phyloP scores from a whole-genome alignment of 257 asterid genomes.

The Voacanga thouarsii region DNA sequence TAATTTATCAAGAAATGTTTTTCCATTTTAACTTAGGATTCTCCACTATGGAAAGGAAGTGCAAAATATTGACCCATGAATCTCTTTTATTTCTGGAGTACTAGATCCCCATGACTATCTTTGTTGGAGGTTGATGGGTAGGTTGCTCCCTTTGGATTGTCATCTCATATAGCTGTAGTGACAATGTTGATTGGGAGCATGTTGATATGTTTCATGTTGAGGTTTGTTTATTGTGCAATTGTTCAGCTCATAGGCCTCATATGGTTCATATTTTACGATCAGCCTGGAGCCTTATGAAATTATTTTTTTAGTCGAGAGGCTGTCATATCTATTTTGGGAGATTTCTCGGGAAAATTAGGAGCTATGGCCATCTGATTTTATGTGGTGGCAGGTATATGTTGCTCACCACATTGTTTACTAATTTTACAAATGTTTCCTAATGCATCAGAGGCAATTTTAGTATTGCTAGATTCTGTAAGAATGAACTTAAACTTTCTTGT shows the following conservation, averaged over 20 bases:
- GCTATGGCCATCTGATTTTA: constrained; percentile 32
- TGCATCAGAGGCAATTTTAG: not conserved
- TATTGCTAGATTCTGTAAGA: not conserved
- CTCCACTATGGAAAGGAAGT: not conserved
- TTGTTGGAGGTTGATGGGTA: constrained; percentile 42
- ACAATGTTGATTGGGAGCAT: constrained; percentile 36
- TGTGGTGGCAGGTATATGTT: constrained; percentile 36
- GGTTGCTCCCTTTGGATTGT: constrained; percentile 39
- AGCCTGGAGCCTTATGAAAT: constrained; percentile 6
- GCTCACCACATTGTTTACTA: not conserved
- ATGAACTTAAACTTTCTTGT: not conserved
- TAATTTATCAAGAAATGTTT: not conserved
- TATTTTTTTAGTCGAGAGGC: constrained; percentile 24
- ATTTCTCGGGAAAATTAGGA: constrained; percentile 30
- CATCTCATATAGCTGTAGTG: constrained; percentile 18
- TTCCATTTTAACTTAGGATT: not conserved
- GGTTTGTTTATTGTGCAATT: constrained; percentile 19
- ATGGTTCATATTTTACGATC: not conserved
- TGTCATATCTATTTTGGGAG: constrained; percentile 27
- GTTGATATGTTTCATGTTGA: constrained; percentile 34
- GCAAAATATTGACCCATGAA: too few species aligned
- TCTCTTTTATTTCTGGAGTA: not conserved
- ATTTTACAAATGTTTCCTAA: not conserved
- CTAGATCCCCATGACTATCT: constrained; percentile 7
- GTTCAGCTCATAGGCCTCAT: not conserved